Evolutionary conservation across 163 green algal genomes (phyloP), one percentile per base, ranked within the genome.

Genomic region (Chlorella variabilis): DNA sequence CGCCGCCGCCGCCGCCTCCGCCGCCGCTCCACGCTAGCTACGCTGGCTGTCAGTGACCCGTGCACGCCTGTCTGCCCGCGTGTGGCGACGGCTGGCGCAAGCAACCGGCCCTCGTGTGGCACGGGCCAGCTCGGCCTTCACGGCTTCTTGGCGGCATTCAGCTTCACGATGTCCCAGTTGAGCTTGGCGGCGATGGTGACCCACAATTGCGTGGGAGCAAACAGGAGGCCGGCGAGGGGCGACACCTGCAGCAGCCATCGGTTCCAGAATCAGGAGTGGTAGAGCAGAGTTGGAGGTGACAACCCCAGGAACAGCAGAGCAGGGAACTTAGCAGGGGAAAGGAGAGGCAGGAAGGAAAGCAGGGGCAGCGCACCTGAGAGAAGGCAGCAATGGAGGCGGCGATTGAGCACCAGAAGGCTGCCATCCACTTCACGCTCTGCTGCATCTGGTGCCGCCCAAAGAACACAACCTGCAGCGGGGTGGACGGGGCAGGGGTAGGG

Each of bases 111-210:
- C n/a, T n/a, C n/a, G n/a, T n/a, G n/a, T n/a, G n/a, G n/a, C n/a
- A n/a, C n/a, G n/a, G n/a, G n/a, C n/a, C n/a, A n/a, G n/a, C n/a
- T n/a, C n/a, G n/a, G n/a, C n/a, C n/a, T 63, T 29, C 8, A 63
- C 15, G 54, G 54, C 54, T n/a, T 63, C 54, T 63, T 63, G 23
- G 23, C 54, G 8, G 54, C 54, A 29, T 93, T 94, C n/a, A 94
- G 84, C 69, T 87, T 59, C 15, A 92, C 87, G 48, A 94, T 92
- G 76, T 92, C 87, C 5, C 34, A 91, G 76, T 94, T 94, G 34
- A 94, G 86, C 83, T 91, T 91, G 6, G 89, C 77, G 1, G 90
- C 90, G 39, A 94, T 84, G 7, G 83, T 91, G 9, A 93, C 89
- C 90, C 90, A 94, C 27, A 93, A 38, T 75, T 82, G 20, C 1